Conservation (phyloP, 2,329 filamentous ascomycete species). For the Hymenotorrendiella dingleyae region DNA sequence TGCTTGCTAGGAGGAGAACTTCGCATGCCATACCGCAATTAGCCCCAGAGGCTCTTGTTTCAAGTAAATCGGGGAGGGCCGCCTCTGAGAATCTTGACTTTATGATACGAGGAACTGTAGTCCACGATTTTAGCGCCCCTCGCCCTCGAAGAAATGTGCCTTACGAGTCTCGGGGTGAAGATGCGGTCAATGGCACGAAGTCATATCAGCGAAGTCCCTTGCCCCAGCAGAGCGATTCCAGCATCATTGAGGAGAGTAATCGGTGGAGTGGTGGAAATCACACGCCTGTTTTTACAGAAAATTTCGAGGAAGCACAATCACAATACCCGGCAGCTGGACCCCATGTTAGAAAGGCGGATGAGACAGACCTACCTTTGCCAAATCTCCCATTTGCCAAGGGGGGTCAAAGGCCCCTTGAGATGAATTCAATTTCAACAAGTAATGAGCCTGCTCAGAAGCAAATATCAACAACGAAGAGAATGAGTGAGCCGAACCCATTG, state of each 20-base stretch:
- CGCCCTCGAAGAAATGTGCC: conserved; percentile 40
- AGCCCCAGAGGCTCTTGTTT: conserved; percentile 21
- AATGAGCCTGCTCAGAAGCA: conserved; percentile 19
- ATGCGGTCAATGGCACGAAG: conserved; percentile 4
- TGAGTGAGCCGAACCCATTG: conserved; percentile 16
- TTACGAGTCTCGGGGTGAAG: conserved; percentile 21
- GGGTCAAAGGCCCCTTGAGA: conserved; percentile 16
- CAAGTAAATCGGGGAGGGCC: conserved; percentile 15
- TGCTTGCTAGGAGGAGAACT: conserved; percentile 29
- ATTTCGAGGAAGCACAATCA: conserved; percentile 45
- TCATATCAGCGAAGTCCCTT: conserved; percentile 23
- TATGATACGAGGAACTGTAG: conserved; percentile 55
- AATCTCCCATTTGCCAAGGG: conserved; percentile 27
- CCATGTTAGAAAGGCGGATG: conserved; percentile 30
- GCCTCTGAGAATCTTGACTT: conserved; percentile 48
- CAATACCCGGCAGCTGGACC: conserved; percentile 31
- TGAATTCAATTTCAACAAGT: conserved; percentile 11
- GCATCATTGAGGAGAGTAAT: conserved; percentile 17
- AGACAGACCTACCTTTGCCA: conserved; percentile 28
- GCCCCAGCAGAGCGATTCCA: conserved; percentile 10
- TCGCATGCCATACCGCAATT: conserved; percentile 28
- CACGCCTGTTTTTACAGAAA: conserved; percentile 49
- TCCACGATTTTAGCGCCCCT: conserved; percentile 62
- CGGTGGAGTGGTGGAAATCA: conserved; percentile 36
- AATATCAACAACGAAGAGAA: conserved; percentile 8